Evolutionary conservation across 2,329 filamentous ascomycete species (phyloP).

Genomic region (Monilinia aucupariae): DNA sequence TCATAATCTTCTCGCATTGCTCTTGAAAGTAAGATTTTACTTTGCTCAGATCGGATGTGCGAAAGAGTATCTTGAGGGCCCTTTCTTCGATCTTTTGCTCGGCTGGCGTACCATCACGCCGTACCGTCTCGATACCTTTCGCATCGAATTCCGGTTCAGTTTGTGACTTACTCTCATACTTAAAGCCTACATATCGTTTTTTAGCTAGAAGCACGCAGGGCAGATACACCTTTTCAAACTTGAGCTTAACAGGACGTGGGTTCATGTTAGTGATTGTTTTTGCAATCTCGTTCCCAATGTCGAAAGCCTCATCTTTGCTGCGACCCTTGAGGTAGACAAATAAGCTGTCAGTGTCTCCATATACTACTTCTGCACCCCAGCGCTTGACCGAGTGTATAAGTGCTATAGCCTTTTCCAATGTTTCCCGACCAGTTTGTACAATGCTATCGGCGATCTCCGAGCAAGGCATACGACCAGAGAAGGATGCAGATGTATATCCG

Average conservation of each 20-base stretch:
- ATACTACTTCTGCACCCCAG: slow-evolving; percentile 96
- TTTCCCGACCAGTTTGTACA: slow-evolving; percentile 92
- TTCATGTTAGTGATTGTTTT: slow-evolving; percentile 83
- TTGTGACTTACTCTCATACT: slow-evolving; percentile 78
- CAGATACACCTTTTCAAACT: slow-evolving; percentile 98
- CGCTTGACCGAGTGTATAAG: slow-evolving; percentile 80
- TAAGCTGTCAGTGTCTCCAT: slow-evolving; percentile 93
- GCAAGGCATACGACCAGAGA: slow-evolving; percentile 96
- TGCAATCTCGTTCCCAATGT: slow-evolving; percentile 88
- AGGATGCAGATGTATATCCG: slow-evolving; percentile 93
- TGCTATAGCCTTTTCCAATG: slow-evolving; percentile 86
- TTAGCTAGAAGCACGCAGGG: slow-evolving; percentile 92
- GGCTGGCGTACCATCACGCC: slow-evolving; percentile 87
- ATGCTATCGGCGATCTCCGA: slow-evolving; percentile 98
- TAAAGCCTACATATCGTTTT: slow-evolving; percentile 97
- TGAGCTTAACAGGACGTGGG: slow-evolving; percentile 86
- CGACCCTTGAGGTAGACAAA: slow-evolving; percentile 87
- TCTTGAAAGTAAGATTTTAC: slow-evolving; percentile 86
- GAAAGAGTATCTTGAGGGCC: slow-evolving; percentile 80
- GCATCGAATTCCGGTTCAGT: slow-evolving; percentile 85
- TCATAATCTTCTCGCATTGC: slow-evolving; percentile 91
- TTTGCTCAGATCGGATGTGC: slow-evolving; percentile 79
- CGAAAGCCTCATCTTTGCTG: slow-evolving; percentile 82
- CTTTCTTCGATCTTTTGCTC: slow-evolving; percentile 97
- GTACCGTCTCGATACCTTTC: slow-evolving; percentile 96